Conservation (phyloP, 1,284 basidiomycete genomes). For the Naganishia sp. region DNA sequence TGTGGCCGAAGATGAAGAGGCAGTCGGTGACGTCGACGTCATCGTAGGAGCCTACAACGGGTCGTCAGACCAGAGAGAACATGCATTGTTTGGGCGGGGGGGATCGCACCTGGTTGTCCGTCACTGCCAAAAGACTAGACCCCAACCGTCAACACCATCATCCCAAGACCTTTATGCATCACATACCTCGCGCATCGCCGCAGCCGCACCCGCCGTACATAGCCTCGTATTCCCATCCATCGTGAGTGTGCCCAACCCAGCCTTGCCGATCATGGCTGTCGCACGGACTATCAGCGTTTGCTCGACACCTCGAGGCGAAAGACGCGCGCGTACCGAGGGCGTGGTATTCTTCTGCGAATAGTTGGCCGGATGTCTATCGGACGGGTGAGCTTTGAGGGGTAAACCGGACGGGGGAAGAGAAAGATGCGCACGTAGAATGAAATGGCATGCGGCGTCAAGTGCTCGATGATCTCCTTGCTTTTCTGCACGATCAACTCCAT, state of each 20-base stretch:
- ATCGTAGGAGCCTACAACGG: constrained; percentile 17
- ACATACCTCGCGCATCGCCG: constrained; percentile 30
- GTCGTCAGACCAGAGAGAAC: not conserved
- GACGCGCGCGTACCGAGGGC: constrained; percentile 15
- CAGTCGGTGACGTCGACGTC: constrained; percentile 32
- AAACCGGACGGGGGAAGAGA: not conserved
- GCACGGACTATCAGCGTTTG: not conserved
- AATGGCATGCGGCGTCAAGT: constrained; percentile 32
- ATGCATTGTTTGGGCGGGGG: not conserved
- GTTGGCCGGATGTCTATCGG: constrained; percentile 29
- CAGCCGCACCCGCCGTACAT: constrained; percentile 31
- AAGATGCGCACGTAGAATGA: constrained; percentile 28
- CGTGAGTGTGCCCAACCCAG: constrained; percentile 31
- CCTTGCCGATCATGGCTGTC: constrained; percentile 32
- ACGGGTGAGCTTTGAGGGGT: too few species aligned
- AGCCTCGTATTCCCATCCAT: constrained; percentile 34
- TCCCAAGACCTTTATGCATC: not conserved
- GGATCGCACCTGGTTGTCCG: constrained; percentile 29
- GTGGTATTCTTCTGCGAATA: constrained; percentile 33
- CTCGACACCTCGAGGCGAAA: not conserved
- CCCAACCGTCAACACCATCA: not conserved
- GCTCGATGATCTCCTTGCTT: constrained; percentile 30
- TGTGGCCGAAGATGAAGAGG: constrained; percentile 34
- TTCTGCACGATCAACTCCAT: constrained; percentile 32
- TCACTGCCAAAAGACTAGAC: constrained; percentile 31